A percentile compares a stretch with the other conserved stretches of the same genome.
Conservation (phyloP, 768 basidiomycete species). For the Lactarius pseudohatsudake region DNA sequence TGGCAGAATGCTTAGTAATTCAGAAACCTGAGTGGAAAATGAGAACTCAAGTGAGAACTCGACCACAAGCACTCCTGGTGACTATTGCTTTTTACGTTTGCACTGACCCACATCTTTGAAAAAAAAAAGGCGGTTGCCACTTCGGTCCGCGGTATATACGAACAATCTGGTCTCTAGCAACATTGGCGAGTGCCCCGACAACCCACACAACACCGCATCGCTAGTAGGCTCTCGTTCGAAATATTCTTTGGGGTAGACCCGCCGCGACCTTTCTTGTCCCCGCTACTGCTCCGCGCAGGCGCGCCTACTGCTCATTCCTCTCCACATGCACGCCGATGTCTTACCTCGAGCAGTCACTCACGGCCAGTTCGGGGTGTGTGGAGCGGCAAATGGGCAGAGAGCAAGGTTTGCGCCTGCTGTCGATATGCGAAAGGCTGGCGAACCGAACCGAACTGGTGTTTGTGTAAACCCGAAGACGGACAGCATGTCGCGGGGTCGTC, state of each 20-base stretch:
- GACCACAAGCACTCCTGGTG: not conserved
- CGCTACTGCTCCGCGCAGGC: constrained; percentile 38
- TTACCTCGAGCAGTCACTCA: constrained; percentile 40
- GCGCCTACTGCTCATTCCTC: not conserved
- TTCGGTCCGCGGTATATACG: constrained; percentile 49
- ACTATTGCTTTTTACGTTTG: not conserved
- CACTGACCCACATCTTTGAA: not conserved
- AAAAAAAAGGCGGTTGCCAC: constrained; percentile 40
- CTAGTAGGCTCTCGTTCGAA: constrained; percentile 38
- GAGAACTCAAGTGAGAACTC: too few relatives aligned
- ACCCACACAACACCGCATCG: constrained; percentile 37
- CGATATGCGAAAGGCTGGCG: too few relatives aligned
- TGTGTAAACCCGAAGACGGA: too few relatives aligned
- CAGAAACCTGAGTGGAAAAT: too few relatives aligned
- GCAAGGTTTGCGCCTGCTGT: too few relatives aligned
- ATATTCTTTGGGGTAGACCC: constrained; percentile 40
- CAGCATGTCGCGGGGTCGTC: not conserved
- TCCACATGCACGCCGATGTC: constrained; percentile 49
- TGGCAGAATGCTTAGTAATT: too few relatives aligned
- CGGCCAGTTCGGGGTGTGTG: constrained; percentile 35
- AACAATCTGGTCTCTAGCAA: constrained; percentile 40
- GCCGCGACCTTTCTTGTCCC: constrained; percentile 44
- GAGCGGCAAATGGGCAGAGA: constrained; percentile 32
- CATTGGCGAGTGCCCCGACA: constrained; percentile 44
- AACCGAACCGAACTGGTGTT: too few relatives aligned